These are phyloP conservation scores for Penicillium subrubescens DNA, from an alignment of 495 filamentous ascomycete genomes.

Conservation along the genomic window DNA sequence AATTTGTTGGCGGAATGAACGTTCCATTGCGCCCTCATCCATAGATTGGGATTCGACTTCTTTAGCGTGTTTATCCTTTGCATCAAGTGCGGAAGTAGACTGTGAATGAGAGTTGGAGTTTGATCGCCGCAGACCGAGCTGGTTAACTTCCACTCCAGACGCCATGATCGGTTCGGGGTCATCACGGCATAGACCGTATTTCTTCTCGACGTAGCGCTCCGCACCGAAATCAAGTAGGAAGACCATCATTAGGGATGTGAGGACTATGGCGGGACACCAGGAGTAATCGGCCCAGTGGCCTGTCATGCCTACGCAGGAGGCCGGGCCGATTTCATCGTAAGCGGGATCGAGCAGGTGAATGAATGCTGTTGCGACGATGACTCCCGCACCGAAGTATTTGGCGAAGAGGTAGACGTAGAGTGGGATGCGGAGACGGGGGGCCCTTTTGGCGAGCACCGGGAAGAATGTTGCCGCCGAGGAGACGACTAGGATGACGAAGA, in stretches of 20 bases:
- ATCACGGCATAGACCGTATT: slow-evolving; percentile 48
- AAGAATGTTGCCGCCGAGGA: slow-evolving; percentile 56
- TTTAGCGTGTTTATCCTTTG: slow-evolving; percentile 15
- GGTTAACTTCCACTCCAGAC: slow-evolving; percentile 5
- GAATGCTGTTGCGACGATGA: slow-evolving; percentile 75
- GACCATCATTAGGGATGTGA: slow-evolving; percentile 37
- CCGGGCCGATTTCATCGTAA: slow-evolving; percentile 52
- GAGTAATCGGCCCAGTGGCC: slow-evolving; percentile 50
- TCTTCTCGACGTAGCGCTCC: slow-evolving; percentile 55
- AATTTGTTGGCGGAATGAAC: slow-evolving; percentile 41
- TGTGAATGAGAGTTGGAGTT: neutral
- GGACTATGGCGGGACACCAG: slow-evolving; percentile 45
- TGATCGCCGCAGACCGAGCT: neutral
- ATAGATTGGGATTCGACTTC: slow-evolving; percentile 19
- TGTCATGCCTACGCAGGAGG: slow-evolving; percentile 57
- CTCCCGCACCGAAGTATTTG: slow-evolving; percentile 72
- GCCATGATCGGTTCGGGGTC: slow-evolving; percentile 35
- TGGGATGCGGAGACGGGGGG: slow-evolving; percentile 60
- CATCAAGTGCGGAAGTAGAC: neutral
- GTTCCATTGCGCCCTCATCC: slow-evolving; percentile 15
- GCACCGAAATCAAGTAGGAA: slow-evolving; percentile 49
- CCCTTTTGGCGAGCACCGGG: slow-evolving; percentile 63
- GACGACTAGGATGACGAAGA: slow-evolving; percentile 48
- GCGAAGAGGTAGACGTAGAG: slow-evolving; percentile 70
- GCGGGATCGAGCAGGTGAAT: slow-evolving; percentile 57